Base-by-base conservation (phyloP, 306 rosid species). In the Lablab purpureus region DNA sequence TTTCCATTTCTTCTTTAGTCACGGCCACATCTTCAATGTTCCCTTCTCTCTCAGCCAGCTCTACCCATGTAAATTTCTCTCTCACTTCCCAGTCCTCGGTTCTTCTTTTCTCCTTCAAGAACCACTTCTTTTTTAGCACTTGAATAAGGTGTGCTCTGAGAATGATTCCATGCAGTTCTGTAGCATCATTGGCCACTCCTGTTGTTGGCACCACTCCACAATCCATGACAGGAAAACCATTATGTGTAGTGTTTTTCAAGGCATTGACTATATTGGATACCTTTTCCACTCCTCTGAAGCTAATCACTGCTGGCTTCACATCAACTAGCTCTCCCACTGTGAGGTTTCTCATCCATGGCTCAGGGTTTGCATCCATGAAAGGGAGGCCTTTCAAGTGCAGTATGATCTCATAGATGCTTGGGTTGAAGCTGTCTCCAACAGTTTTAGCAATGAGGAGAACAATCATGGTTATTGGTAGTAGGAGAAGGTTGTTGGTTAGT, bases 71-170 rank as follows among this genome's bases (percentile, higher is more conserved):
- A 51, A 91, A 94, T 40, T 90, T 94, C 81, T 89, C 97, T 73
- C 87, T 91, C 80, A 90, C 98, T 78, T 94, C 98, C 96, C 95
- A 94, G 2, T 91, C 98, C 83, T 89, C 94, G 18, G 94, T 91
- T 78, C 88, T 91, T 84, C 97, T 80, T 58, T 68, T 82, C 88
- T 94, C 97, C 22, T 65, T 89, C 74, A 86, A 71, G 85, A 91
- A 94, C 98, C 97, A 94, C 70, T 85, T 91, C 85, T 91, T 91
- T 83, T 90, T 91, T 21, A 91, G 81, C 66, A 76, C 96, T 71
- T 86, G 85, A 22, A 91, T 67, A n/a, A 94, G 90, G 80, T 94
- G 97, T 67, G 92, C 89, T 78, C 98, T 88, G 43, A 94, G 87
- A 70, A 94, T 84, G 65, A 94, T n/a, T 25, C 98, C 97, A 71